phyloP scores from a whole-genome alignment of 352 stramenopile species.

The Globisporangium nagaii region DNA sequence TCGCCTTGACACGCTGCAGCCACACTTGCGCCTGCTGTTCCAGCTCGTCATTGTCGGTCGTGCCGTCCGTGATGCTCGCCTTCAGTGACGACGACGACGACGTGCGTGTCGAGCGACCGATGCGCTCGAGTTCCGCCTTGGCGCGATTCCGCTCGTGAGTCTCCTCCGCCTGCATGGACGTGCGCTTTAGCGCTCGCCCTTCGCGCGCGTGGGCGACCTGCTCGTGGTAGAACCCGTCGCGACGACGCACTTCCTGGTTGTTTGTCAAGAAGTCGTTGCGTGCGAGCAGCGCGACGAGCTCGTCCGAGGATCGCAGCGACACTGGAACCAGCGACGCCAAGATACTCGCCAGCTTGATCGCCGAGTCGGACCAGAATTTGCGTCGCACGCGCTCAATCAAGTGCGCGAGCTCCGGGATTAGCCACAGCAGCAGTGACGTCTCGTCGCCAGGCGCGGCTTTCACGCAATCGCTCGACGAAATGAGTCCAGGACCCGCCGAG shows the following conservation, averaged over 20 bases:
- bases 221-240: constrained; percentile 81
- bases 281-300: constrained; percentile 46
- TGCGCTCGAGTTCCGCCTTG: constrained; percentile 58
- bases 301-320: constrained; percentile 62
- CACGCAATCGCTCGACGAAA: constrained; percentile 50
- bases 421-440: constrained; percentile 70
- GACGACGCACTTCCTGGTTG: constrained; percentile 69
- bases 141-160: constrained; percentile 59
- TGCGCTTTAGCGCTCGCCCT: constrained; percentile 49
- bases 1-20: constrained; percentile 78
- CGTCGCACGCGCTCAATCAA: constrained; percentile 61
- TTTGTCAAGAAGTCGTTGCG: constrained; percentile 60
- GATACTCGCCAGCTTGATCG: constrained; percentile 61
- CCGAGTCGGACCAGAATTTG: constrained; percentile 69
- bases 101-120: constrained; percentile 55
- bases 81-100: constrained; percentile 9
- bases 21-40: constrained; percentile 56
- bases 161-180: constrained; percentile 50
- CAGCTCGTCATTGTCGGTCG: constrained; percentile 15
- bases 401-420: constrained; percentile 62
- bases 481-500: constrained; percentile 19
- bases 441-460: constrained; percentile 68
- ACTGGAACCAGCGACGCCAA: constrained; percentile 54
- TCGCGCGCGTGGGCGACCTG: constrained; percentile 78
- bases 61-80: constrained; percentile 7